These are phyloP conservation scores for Cocos nucifera DNA, from an alignment of 176 grass and related monocot genomes.

Conservation along the genomic window DNA sequence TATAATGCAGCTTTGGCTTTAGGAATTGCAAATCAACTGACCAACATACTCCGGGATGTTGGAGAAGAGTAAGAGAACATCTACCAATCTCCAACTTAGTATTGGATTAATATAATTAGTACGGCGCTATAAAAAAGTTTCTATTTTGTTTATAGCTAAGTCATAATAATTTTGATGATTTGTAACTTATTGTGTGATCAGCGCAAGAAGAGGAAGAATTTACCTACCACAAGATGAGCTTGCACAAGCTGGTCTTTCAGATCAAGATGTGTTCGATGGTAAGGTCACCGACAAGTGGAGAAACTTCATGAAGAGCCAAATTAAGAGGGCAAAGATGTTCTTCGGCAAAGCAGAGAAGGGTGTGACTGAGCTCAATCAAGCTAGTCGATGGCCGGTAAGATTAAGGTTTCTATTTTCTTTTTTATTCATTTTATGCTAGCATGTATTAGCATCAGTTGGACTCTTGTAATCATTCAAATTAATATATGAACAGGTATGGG, in stretches of 20 bases:
- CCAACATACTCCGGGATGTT: conserved; percentile 83
- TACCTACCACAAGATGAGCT: conserved; percentile 84
- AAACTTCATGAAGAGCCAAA: conserved; percentile 71
- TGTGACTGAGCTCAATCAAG: conserved; percentile 66
- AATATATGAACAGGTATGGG: conserved; percentile 57
- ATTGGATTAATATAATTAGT: too few relatives aligned
- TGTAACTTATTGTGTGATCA: background rate
- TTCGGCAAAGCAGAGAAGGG: conserved; percentile 63
- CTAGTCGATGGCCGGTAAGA: conserved; percentile 88
- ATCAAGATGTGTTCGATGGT: conserved; percentile 69
- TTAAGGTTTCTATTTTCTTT: background rate
- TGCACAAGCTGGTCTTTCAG: conserved; percentile 50
- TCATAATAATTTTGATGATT: too few relatives aligned
- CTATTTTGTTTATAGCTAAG: too few relatives aligned
- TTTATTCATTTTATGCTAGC: background rate
- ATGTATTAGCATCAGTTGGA: too few relatives aligned
- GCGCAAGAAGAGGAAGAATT: conserved; percentile 71
- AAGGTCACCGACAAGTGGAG: conserved; percentile 61
- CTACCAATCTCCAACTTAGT: too few relatives aligned
- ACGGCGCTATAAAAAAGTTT: too few relatives aligned
- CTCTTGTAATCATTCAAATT: too few relatives aligned
- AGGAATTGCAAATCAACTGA: conserved; percentile 86
- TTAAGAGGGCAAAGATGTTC: conserved; percentile 51
- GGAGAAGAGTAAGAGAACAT: conserved; percentile 63
- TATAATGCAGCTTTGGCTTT: conserved; percentile 66